phyloP scores from a whole-genome alignment of 1,284 basidiomycete genomes.

The Trametes versicolor region DNA sequence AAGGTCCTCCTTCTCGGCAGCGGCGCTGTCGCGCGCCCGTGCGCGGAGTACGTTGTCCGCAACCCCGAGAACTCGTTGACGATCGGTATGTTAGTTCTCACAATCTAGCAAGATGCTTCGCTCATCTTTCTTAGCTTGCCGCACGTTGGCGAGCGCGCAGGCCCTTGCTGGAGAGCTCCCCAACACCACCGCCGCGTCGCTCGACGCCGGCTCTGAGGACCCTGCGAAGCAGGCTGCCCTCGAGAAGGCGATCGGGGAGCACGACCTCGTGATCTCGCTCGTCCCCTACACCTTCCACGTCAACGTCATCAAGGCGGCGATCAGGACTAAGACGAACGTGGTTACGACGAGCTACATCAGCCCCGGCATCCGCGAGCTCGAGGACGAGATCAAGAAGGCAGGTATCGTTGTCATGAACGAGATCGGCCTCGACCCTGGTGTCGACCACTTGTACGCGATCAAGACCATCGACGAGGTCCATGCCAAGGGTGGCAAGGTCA shows the following conservation, averaged over 20 bases:
- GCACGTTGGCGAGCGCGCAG: slow-evolving; percentile 82
- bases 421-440: slow-evolving; percentile 96
- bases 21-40: slow-evolving; percentile 94
- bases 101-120: neutral
- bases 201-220: slow-evolving; percentile 79
- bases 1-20: slow-evolving; percentile 94
- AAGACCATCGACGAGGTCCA: slow-evolving; percentile 98
- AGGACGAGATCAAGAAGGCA: slow-evolving; percentile 85
- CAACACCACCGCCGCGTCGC: slow-evolving; percentile 77
- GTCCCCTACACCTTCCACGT: slow-evolving; percentile 97
- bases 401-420: slow-evolving; percentile 98
- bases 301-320: slow-evolving; percentile 93
- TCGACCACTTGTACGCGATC: slow-evolving; percentile 96
- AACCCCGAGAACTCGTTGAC: slow-evolving; percentile 88
- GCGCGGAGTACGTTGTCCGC: slow-evolving; percentile 92
- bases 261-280: slow-evolving; percentile 96
- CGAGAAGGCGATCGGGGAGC: slow-evolving; percentile 82
- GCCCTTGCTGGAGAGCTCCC: slow-evolving; percentile 76
- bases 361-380: slow-evolving; percentile 90
- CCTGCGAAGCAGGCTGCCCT: slow-evolving; percentile 64
- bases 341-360: slow-evolving; percentile 97
- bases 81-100: slow-evolving; percentile 60
- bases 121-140: slow-evolving; percentile 67
- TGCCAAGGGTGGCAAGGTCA: slow-evolving; percentile 95
- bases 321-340: slow-evolving; percentile 94